These are phyloP conservation scores for Waltergamsia citrina DNA, from an alignment of 2,329 filamentous ascomycete species.

Conservation along the genomic window DNA sequence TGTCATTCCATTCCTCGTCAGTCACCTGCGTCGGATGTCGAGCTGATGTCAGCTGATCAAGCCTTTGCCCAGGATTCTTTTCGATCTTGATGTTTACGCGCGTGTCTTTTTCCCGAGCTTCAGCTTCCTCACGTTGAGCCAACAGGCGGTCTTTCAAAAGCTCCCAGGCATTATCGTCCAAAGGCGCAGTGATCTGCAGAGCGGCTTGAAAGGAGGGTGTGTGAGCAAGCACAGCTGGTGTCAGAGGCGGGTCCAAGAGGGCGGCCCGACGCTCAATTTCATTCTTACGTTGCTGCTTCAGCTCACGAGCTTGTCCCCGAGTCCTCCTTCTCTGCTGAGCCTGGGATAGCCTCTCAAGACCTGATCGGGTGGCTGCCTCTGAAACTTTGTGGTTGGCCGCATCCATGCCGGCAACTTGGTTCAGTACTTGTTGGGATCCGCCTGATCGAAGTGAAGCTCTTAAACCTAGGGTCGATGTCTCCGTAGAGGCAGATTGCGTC, in stretches of 20 bases:
- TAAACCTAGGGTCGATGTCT: no score
- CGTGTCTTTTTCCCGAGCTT: slow-evolving; percentile 23
- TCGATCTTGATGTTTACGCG: no score
- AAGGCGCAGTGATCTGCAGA: slow-evolving; percentile 56
- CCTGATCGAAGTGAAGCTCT: no score
- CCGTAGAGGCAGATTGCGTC: no score
- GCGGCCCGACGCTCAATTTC: slow-evolving; percentile 66
- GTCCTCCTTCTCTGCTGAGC: slow-evolving; percentile 37
- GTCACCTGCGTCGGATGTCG: slow-evolving; percentile 37
- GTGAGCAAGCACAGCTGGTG: slow-evolving; percentile 51
- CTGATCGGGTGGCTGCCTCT: no score
- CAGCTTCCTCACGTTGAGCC: slow-evolving; percentile 55
- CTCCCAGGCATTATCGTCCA: slow-evolving; percentile 63
- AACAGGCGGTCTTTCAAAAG: slow-evolving; percentile 58
- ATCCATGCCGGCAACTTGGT: no score
- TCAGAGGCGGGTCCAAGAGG: slow-evolving; percentile 56
- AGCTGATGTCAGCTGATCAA: slow-evolving; percentile 4
- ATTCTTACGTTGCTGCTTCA: slow-evolving; percentile 52
- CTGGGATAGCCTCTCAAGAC: no score
- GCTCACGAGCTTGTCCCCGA: slow-evolving; percentile 51
- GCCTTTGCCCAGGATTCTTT: background rate
- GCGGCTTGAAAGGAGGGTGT: slow-evolving; percentile 69
- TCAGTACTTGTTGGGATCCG: no score
- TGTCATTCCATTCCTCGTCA: slow-evolving; percentile 62
- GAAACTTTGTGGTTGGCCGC: no score